Evolutionary conservation across 768 basidiomycete species (phyloP), one percentile per base, ranked within the genome.

Genomic region (Russula foetens): DNA sequence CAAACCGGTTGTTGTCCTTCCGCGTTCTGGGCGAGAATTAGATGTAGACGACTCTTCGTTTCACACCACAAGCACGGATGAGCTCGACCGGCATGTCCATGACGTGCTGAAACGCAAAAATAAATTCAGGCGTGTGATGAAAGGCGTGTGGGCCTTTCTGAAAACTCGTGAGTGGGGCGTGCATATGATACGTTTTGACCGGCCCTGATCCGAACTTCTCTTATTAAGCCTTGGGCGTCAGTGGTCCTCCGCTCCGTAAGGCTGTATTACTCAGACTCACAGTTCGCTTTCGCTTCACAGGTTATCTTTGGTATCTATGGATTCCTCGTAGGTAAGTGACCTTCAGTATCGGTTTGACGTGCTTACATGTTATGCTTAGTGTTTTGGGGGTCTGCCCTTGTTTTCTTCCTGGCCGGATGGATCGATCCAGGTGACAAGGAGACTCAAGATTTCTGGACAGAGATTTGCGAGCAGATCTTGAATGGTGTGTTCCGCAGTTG

Each of bases 331-430:
- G 85, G 85, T 84, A 65, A 58, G 81, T 59, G 33, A 14, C 62
- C 26, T 44, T 11, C 23, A 31, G 41, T 11, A 23, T 21, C 11
- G 5, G 43, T 49, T 60, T 29, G 9, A 15, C 38, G 26, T 49
- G 46, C 39, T 49, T 45, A 58, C 45, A 65, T 51, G 31, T 65
- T 38, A 7, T 45, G 14, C 21, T 6, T 67, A 82, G 91, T 86
- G 0, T 92, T 94, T 67, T 94, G 90, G 91, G 91, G 92, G 17
- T 82, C 88, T 23, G 91, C 85, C 4, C 84, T 94, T 63, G 87
- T 92, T 15, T 71, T 92, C 53, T 85, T 92, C 71, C 72, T 90
- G 4, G 74, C 72, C 24, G 83, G 81, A 68, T 77, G 83, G 47
- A 91, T 92, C 70, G 83, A 88, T 67, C 72, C 88, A 4, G 83